Base-by-base conservation (phyloP, 352 stramenopile species). In the Phytophthora pini region DNA sequence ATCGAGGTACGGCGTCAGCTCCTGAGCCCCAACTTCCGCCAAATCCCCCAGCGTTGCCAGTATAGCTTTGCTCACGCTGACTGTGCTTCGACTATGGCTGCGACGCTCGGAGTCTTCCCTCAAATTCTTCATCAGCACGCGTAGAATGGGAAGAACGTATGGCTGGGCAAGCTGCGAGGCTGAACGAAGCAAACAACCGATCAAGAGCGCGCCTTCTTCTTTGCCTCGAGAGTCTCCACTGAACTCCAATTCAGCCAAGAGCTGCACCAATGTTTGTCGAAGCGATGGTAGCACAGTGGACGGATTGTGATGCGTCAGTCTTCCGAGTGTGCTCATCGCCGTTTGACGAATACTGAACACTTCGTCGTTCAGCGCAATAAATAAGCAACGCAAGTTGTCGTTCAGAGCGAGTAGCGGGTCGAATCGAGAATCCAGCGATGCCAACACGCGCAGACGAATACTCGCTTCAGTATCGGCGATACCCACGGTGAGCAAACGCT, bases 301-400 rank as follows among this genome's bases (percentile, higher is more conserved):
- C 5, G 88, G 88, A 38, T 96, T 96, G 66, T 94, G 82, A 31
- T 94, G 84, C 29, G 87, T 94, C n/a, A 96, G 70, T 11, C 88
- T 77, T 36, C 88, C 88, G 15, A 96, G 74, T 47, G 85, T 96
- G 65, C 85, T 95, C 88, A 96, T 96, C 9, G 88, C 88, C 1
- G 85, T 93, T 69, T 94, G 80, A n/a, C 88, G 85, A 48, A 96
- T 96, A 31, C 92, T 89, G 54, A 96, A 93, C 8, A 92, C 70
- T 47, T 96, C 88, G 56, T 96, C 88, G 53, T 96, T 94, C 4
- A 96, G 51, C 7, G 88, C 87, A 64, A 96, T 96, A 64, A 96
- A 96, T 31, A 96, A 50, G 29, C 88, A 94, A 0, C 88, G 78
- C 44, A 96, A 64, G 53, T 95, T 96, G 48, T 94, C 88, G 46